These are phyloP conservation scores for California macrophylla DNA, from an alignment of 441 rosid species.

Conservation along the genomic window DNA sequence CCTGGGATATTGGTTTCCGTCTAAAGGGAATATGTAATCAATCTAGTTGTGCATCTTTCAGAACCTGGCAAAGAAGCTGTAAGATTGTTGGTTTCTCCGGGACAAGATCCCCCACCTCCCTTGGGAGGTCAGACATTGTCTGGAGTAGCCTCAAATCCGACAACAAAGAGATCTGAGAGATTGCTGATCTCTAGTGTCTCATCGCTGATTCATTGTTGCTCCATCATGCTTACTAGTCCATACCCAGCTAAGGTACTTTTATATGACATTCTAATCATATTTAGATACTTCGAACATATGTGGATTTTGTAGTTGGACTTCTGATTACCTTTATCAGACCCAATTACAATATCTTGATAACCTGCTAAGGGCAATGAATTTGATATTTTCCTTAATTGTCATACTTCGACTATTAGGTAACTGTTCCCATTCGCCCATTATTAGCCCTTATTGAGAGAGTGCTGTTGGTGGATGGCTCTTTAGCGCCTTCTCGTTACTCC, in stretches of 20 bases:
- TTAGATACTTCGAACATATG: constrained; percentile 6
- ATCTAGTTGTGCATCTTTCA: constrained; percentile 21
- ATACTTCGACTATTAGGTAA: constrained; percentile 37
- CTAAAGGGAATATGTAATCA: constrained; percentile 18
- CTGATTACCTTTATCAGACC: constrained; percentile 4
- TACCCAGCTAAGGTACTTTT: constrained; percentile 58
- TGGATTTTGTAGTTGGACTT: constrained; percentile 1
- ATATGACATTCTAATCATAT: neutral
- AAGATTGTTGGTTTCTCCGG: constrained; percentile 56
- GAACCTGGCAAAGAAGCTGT: constrained; percentile 32
- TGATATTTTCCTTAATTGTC: constrained; percentile 10
- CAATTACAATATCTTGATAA: constrained; percentile 4
- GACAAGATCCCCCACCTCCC: constrained; percentile 51
- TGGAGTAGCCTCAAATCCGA: constrained; percentile 31
- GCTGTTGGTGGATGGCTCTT: constrained; percentile 67
- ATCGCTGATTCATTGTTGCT: constrained; percentile 48
- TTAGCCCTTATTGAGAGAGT: constrained; percentile 71
- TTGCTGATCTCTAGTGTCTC: constrained; percentile 36
- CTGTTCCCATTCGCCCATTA: constrained; percentile 48
- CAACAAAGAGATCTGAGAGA: constrained; percentile 38
- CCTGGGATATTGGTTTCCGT: constrained; percentile 15
- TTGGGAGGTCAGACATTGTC: constrained; percentile 43
- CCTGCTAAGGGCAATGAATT: neutral
- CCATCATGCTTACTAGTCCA: constrained; percentile 53
- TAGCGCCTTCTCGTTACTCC: constrained; percentile 31